Evolutionary conservation across 208 protist genomes (phyloP).

Genomic region (Acanthamoeba triangularis): DNA sequence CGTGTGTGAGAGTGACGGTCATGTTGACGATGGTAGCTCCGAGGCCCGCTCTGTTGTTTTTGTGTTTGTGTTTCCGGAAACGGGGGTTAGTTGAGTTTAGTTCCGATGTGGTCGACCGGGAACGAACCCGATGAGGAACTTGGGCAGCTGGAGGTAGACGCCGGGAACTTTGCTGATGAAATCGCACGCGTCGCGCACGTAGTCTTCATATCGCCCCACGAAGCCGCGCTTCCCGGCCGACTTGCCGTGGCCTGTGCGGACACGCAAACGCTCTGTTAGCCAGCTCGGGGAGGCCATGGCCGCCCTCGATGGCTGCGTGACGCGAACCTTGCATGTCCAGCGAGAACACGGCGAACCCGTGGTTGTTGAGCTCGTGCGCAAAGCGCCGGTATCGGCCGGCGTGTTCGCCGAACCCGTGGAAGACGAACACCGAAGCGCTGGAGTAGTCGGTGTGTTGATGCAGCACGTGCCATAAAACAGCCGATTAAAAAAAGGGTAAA

Average conservation of each 20-base stretch:
- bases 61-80: too few relatives aligned
- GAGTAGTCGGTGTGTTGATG: too few relatives aligned
- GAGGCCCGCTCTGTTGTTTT: not conserved
- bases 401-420: constrained; percentile 33
- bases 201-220: not conserved
- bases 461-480: not conserved
- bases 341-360: not conserved
- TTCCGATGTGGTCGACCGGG: too few relatives aligned
- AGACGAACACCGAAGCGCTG: constrained; percentile 7
- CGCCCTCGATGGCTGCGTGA: too few relatives aligned
- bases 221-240: not conserved
- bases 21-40: constrained; percentile 30
- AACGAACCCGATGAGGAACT: not conserved
- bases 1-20: not conserved
- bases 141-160: constrained; percentile 11
- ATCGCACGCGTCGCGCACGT: not conserved
- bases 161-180: constrained; percentile 7
- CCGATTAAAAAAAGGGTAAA: not conserved
- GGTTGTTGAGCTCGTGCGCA: not conserved
- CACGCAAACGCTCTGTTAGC: too few relatives aligned
- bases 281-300: too few relatives aligned
- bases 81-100: too few relatives aligned
- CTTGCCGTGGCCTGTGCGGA: not conserved
- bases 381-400: not conserved
- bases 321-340: not conserved